phyloP scores from a whole-genome alignment of 805 yeast genomes.

The Grigorovia yakushimaensis region DNA sequence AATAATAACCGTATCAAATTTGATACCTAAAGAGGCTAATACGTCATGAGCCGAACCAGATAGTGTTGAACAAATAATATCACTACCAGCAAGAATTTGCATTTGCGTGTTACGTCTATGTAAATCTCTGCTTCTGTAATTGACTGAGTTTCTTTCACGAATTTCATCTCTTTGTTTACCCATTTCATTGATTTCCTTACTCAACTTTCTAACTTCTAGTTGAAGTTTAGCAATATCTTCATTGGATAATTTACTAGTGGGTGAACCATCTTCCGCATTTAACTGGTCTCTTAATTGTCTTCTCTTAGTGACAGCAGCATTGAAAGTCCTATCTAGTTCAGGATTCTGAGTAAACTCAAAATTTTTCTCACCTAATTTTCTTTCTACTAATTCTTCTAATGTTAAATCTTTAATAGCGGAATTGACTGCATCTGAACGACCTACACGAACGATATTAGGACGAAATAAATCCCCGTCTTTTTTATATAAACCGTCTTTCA shows the following conservation, averaged over 20 bases:
- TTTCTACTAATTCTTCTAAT: conserved; percentile 76
- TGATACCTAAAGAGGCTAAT: conserved; percentile 60
- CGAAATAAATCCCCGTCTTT: conserved; percentile 42
- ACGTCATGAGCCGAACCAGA: conserved; percentile 93
- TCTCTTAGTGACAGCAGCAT: conserved; percentile 48
- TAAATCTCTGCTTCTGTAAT: conserved; percentile 64
- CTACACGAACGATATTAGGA: conserved; percentile 76
- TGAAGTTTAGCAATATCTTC: conserved; percentile 43
- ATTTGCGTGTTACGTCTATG: conserved; percentile 69
- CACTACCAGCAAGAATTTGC: conserved; percentile 60
- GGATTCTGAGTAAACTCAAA: conserved; percentile 31
- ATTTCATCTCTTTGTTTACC: conserved; percentile 70
- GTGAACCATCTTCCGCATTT: conserved; percentile 33
- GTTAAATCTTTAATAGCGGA: conserved; percentile 73
- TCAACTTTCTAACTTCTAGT: conserved; percentile 43
- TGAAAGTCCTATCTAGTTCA: conserved; percentile 38
- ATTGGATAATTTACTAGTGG: conserved; percentile 36
- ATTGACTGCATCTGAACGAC: conserved; percentile 82
- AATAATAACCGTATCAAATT: conserved; percentile 82
- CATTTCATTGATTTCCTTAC: conserved; percentile 52
- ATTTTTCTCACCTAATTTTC: conserved; percentile 36
- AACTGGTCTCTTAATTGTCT: conserved; percentile 40
- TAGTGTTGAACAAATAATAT: conserved; percentile 81
- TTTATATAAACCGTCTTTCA: conserved; percentile 59
- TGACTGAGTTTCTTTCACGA: conserved; percentile 62